phyloP scores from a whole-genome alignment of 78 protist genomes.

The Thecamonas trahens region DNA sequence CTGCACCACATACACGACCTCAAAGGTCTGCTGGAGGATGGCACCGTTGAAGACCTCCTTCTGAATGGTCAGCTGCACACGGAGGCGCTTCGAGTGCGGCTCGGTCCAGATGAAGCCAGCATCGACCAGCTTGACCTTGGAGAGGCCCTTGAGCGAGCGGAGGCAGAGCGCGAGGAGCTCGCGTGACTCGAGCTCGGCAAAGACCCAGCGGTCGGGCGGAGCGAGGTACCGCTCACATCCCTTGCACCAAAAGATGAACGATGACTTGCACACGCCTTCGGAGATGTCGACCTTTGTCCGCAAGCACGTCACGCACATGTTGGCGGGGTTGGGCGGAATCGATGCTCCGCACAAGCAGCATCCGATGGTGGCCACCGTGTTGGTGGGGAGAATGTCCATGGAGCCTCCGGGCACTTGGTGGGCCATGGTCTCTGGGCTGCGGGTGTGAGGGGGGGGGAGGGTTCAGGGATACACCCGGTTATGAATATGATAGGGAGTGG shows the following conservation, averaged over 20 bases:
- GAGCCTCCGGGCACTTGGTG: too few relatives aligned
- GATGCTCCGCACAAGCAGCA: constrained; percentile 78
- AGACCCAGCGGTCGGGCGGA: constrained; percentile 82
- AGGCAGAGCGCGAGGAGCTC: constrained; percentile 90
- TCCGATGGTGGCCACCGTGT: too few relatives aligned
- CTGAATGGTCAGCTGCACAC: constrained; percentile 87
- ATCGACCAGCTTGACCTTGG: constrained; percentile 80
- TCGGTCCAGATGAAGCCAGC: constrained; percentile 99
- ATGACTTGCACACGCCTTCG: constrained; percentile 88
- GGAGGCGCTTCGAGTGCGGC: constrained; percentile 94
- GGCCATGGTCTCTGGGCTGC: too few relatives aligned
- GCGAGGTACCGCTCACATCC: constrained; percentile 80
- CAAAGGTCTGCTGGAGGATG: constrained; percentile 70
- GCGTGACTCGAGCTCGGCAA: constrained; percentile 76
- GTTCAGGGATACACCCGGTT: too few relatives aligned
- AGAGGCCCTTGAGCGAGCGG: constrained; percentile 22
- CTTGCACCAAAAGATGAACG: constrained; percentile 71
- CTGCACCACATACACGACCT: constrained; percentile 81
- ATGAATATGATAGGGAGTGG: too few relatives aligned
- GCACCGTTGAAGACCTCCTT: constrained; percentile 73
- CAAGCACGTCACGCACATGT: constrained; percentile 95
- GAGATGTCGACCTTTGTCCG: constrained; percentile 88
- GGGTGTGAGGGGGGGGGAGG: too few relatives aligned
- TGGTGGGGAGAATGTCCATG: too few relatives aligned
- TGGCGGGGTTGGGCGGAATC: constrained; percentile 88